A percentile compares a stretch with the other conserved stretches of the same genome.
Conservation (phyloP, 2,329 filamentous ascomycete species). For the Dothiorella sarmentorum region DNA sequence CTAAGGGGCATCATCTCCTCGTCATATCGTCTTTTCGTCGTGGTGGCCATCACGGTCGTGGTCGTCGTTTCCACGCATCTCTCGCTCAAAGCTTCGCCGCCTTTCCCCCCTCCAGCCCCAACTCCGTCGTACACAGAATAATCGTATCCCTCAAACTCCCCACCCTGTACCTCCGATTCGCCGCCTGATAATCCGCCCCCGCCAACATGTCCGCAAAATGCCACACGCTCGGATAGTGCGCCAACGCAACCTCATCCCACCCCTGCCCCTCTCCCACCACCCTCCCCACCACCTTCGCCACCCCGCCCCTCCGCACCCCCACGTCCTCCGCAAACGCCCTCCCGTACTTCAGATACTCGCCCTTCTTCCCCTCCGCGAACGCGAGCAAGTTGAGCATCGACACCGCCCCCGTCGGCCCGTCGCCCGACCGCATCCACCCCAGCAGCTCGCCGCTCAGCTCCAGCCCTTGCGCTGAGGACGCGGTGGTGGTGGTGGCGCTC, state of each 20-base stretch:
- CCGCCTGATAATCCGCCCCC: conserved; percentile 56
- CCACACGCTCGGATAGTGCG: conserved; percentile 60
- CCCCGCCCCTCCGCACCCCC: conserved; percentile 53
- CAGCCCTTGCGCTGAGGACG: conserved; percentile 46
- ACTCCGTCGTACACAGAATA: conserved; percentile 53
- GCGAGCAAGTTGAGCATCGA: conserved; percentile 63
- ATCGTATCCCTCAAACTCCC: conserved; percentile 52
- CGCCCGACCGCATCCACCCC: conserved; percentile 44
- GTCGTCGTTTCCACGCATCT: neutral
- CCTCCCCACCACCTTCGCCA: conserved; percentile 60
- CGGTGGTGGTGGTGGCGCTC: neutral
- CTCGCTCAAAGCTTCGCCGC: neutral
- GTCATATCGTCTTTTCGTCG: too few species aligned
- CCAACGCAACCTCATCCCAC: conserved; percentile 64
- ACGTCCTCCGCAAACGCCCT: conserved; percentile 49
- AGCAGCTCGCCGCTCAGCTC: conserved; percentile 53
- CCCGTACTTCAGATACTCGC: conserved; percentile 57
- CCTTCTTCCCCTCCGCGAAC: conserved; percentile 52
- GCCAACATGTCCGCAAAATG: conserved; percentile 62
- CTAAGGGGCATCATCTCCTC: too few species aligned
- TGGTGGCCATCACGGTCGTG: too few species aligned
- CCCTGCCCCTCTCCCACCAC: conserved; percentile 42
- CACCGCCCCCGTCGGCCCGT: conserved; percentile 43
- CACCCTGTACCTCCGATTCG: conserved; percentile 53
- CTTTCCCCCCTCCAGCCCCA: conserved; percentile 29